A percentile compares a stretch with the other conserved stretches of the same genome.
Conservation (phyloP, 441 rosid species). For the Melastoma candidum region DNA sequence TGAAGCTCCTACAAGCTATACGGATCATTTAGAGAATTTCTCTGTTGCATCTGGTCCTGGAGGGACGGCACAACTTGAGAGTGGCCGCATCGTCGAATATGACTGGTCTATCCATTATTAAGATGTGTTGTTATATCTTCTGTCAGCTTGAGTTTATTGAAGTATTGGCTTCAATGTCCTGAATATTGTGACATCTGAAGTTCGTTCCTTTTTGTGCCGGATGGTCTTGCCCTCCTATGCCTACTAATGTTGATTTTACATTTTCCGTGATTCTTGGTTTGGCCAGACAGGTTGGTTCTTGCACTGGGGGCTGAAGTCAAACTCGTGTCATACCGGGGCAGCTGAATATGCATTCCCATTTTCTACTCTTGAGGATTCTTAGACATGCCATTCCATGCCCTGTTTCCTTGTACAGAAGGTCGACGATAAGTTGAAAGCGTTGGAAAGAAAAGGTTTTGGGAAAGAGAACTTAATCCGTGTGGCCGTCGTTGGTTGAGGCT, state of each 20-base stretch:
- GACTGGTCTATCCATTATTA: constrained; percentile 48
- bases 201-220: not conserved
- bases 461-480: constrained; percentile 41
- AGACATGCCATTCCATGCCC: not conserved
- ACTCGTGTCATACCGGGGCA: constrained; percentile 84
- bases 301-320: constrained; percentile 92
- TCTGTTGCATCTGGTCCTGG: constrained; percentile 36
- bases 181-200: too few relatives aligned
- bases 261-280: constrained; percentile 25
- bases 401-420: constrained; percentile 50
- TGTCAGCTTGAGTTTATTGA: too few relatives aligned
- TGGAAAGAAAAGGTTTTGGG: constrained; percentile 70
- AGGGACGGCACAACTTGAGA: constrained; percentile 82
- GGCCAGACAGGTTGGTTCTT: constrained; percentile 99
- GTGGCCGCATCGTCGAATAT: constrained; percentile 68
- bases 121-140: too few relatives aligned
- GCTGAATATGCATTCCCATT: constrained; percentile 80
- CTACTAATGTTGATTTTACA: not conserved
- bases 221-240: too few relatives aligned
- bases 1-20: constrained; percentile 48
- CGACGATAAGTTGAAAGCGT: constrained; percentile 39
- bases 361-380: constrained; percentile 60
- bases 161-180: too few relatives aligned
- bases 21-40: constrained; percentile 53
- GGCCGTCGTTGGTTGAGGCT: constrained; percentile 93